Percentiles rank a stretch among this genome's conserved stretches.
Conservation (phyloP, 2,329 filamentous ascomycete genomes). For the Raffaelea ambrosiae region DNA sequence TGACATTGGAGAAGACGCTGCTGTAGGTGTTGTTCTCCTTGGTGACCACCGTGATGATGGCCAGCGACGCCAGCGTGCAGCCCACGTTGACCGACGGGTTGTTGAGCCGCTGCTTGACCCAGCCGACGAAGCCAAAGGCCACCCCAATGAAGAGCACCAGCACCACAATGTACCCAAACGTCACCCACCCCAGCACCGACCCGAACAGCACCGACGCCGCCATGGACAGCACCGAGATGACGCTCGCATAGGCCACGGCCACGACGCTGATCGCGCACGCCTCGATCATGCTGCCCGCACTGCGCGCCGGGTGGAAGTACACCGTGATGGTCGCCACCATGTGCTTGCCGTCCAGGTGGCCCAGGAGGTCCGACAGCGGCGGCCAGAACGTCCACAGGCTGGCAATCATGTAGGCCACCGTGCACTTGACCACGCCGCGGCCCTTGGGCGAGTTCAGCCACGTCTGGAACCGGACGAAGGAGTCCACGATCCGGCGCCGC, state of each 20-base stretch:
- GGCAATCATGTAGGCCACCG: slow-evolving; percentile 77
- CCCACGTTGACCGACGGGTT: slow-evolving; percentile 76
- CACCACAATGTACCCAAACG: slow-evolving; percentile 69
- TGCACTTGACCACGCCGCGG: slow-evolving; percentile 80
- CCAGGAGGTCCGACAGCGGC: slow-evolving; percentile 63
- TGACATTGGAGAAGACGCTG: slow-evolving; percentile 71
- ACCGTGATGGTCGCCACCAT: slow-evolving; percentile 89
- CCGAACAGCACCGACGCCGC: slow-evolving; percentile 75
- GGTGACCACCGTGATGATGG: slow-evolving; percentile 81
- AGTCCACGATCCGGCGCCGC: slow-evolving; percentile 1
- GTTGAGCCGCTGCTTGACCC: slow-evolving; percentile 73
- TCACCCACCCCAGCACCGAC: slow-evolving; percentile 53
- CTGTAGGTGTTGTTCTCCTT: slow-evolving; percentile 84
- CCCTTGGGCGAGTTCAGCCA: slow-evolving; percentile 67
- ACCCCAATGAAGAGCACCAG: slow-evolving; percentile 78
- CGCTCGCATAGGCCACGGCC: slow-evolving; percentile 69
- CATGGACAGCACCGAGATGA: slow-evolving; percentile 79
- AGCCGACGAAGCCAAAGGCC: slow-evolving; percentile 78
- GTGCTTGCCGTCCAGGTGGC: slow-evolving; percentile 84
- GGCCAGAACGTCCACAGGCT: slow-evolving; percentile 80
- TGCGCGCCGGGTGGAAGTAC: slow-evolving; percentile 86
- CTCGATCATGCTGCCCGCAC: slow-evolving; percentile 82
- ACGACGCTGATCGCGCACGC: slow-evolving; percentile 67
- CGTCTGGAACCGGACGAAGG: slow-evolving; percentile 30
- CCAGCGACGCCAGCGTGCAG: slow-evolving; percentile 77